These are phyloP conservation scores for Salix purpurea DNA, from an alignment of 345 rosid species.

Conservation along the genomic window DNA sequence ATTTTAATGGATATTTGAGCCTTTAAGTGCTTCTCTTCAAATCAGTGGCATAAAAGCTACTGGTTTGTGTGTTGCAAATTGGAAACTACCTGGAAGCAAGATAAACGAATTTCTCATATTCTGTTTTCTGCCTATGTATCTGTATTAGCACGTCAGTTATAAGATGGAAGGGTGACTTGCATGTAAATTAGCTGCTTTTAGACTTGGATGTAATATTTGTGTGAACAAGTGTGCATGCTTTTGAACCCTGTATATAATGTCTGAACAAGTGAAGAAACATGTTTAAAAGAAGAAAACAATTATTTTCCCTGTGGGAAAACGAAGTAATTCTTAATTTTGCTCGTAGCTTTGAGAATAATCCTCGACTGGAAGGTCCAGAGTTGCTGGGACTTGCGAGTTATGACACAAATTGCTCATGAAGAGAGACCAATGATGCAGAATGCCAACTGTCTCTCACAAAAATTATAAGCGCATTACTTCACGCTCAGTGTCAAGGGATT, in stretches of 20 bases:
- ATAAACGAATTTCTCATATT: neutral
- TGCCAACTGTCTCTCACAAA: neutral
- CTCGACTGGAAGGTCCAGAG: constrained; percentile 88
- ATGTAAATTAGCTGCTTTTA: neutral
- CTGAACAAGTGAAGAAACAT: neutral
- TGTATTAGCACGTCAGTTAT: neutral
- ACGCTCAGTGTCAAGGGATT: constrained; percentile 23
- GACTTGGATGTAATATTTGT: neutral
- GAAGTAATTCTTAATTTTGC: constrained; percentile 5
- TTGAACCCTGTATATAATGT: neutral
- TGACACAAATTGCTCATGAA: constrained; percentile 77
- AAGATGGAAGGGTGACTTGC: neutral
- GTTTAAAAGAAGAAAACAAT: neutral
- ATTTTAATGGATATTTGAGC: neutral
- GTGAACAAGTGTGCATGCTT: neutral
- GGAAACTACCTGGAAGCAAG: neutral
- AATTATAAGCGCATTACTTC: constrained; percentile 16
- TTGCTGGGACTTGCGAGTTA: constrained; percentile 84
- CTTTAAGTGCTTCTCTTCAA: neutral
- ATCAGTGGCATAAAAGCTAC: neutral
- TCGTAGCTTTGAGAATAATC: constrained; percentile 84
- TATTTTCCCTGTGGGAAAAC: neutral
- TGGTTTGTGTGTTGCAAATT: neutral
- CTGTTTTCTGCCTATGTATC: neutral
- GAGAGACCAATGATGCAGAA: neutral